Conservation (phyloP, 225 moss, liverwort and hornwort species). For the Pseudisothecium myosuroides region DNA sequence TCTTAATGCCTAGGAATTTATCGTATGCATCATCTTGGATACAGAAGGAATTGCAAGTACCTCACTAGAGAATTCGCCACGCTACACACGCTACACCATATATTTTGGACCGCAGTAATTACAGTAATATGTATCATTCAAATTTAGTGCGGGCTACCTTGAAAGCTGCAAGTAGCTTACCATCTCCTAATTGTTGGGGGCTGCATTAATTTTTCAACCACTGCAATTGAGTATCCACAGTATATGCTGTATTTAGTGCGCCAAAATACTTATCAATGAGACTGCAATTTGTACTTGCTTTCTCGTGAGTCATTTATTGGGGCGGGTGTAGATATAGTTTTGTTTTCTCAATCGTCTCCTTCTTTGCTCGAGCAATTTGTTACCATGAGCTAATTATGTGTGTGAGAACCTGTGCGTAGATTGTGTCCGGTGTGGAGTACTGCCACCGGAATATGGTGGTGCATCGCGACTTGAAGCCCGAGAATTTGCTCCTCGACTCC, state of each 20-base stretch:
- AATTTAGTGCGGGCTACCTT: neutral
- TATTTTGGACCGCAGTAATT: neutral
- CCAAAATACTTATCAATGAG: neutral
- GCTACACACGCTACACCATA: neutral
- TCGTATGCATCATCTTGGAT: neutral
- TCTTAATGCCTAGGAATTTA: neutral
- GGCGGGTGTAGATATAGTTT: neutral
- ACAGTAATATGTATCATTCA: neutral
- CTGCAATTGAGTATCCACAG: neutral
- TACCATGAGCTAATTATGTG: neutral
- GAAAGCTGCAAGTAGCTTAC: neutral
- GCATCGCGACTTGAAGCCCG: conserved; percentile 53
- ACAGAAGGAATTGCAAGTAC: neutral
- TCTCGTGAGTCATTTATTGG: neutral
- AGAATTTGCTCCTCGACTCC: conserved; percentile 43
- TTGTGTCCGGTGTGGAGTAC: conserved; percentile 55
- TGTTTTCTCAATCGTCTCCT: neutral
- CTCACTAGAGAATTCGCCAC: neutral
- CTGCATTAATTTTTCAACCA: neutral
- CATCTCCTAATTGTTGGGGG: neutral
- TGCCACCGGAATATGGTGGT: conserved; percentile 57
- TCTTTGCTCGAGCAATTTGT: neutral
- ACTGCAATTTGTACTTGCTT: neutral
- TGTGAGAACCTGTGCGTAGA: neutral
- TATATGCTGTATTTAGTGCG: neutral